Percentiles rank a stretch among this genome's conserved stretches.
phyloP scores from a whole-genome alignment of 306 rosid species.

The Lathyrus sativus region DNA sequence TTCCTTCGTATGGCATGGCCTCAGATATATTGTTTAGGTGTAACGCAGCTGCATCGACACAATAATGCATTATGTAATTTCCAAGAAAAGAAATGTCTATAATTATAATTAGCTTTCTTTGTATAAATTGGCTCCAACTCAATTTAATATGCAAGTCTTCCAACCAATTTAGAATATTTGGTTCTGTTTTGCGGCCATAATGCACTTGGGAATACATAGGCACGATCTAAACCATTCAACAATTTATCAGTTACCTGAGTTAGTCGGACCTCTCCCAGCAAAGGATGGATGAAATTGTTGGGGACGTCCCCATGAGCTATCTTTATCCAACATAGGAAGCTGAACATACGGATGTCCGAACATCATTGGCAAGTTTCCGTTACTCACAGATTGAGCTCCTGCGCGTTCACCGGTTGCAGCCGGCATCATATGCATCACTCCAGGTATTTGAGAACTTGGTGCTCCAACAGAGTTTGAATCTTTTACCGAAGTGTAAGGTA shows the following conservation, averaged over 20 bases:
- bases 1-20: conserved; percentile 57
- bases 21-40: conserved; percentile 62
- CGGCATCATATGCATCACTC: conserved; percentile 72
- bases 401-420: conserved; percentile 53
- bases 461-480: conserved; percentile 58
- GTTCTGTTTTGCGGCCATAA: conserved; percentile 8
- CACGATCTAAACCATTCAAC: conserved; percentile 15
- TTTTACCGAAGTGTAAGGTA: conserved; percentile 60
- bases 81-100: conserved; percentile 18
- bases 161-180: conserved; percentile 5
- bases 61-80: conserved; percentile 36
- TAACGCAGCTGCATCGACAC: conserved; percentile 49
- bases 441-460: conserved; percentile 55
- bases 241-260: conserved; percentile 59
- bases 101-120: conserved; percentile 10
- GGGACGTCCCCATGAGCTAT: conserved; percentile 79
- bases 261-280: conserved; percentile 65
- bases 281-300: conserved; percentile 72
- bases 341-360: conserved; percentile 81
- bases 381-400: conserved; percentile 58
- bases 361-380: conserved; percentile 70
- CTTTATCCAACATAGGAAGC: conserved; percentile 81
- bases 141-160: conserved; percentile 23
- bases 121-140: conserved; percentile 8
- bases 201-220: conserved; percentile 7